Percentiles rank a stretch among this genome's conserved stretches.
phyloP scores from a whole-genome alignment of 495 filamentous ascomycete genomes.

The Elasticomyces elasticus region DNA sequence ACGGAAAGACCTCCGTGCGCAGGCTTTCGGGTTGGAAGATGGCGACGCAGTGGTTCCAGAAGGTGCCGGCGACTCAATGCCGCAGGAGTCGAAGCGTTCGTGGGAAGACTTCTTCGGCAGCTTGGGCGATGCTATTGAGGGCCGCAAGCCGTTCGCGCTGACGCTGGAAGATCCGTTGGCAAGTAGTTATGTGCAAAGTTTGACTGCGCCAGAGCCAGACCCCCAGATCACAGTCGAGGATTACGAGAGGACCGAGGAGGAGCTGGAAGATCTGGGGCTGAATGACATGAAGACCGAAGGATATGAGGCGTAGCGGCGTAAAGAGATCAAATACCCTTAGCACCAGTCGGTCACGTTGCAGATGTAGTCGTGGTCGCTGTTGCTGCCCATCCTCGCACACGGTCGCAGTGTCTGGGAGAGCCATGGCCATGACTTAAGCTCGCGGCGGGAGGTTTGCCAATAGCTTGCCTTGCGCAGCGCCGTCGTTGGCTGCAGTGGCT shows the following conservation, averaged over 20 bases:
- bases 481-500: too few species aligned
- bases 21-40: constrained; percentile 53
- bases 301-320: constrained; percentile 49
- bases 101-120: constrained; percentile 75
- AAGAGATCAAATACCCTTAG: too few species aligned
- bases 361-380: not conserved
- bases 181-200: constrained; percentile 84
- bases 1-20: constrained; percentile 70
- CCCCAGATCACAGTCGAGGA: constrained; percentile 72
- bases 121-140: constrained; percentile 67
- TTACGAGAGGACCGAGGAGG: constrained; percentile 77
- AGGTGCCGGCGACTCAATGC: constrained; percentile 61
- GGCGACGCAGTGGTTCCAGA: constrained; percentile 48
- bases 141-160: constrained; percentile 74
- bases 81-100: constrained; percentile 46
- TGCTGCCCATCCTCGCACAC: not conserved
- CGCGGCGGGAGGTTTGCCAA: too few species aligned
- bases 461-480: too few species aligned
- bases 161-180: constrained; percentile 81
- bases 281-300: constrained; percentile 85
- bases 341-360: not conserved
- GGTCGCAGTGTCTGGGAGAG: too few species aligned
- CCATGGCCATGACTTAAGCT: too few species aligned
- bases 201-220: constrained; percentile 61
- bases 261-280: constrained; percentile 84